phyloP scores from a whole-genome alignment of 768 basidiomycete species.

The Trametes villosa region DNA sequence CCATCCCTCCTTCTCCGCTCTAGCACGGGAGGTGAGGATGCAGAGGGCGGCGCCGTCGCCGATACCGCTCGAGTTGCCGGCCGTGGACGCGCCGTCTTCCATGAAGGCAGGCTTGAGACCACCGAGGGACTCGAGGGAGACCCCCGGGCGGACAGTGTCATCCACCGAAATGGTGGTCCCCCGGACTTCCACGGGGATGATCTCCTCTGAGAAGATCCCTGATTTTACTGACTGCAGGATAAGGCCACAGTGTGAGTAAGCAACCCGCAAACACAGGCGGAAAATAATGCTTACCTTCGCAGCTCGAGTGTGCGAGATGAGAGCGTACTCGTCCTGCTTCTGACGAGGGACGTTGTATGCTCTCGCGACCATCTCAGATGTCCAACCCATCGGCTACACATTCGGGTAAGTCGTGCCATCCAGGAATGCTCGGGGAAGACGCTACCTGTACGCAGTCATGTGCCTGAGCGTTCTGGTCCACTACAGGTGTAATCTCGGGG shows the following conservation, averaged over 20 bases:
- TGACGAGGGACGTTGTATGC: constrained; percentile 76
- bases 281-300: constrained; percentile 48
- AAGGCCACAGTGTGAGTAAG: not conserved
- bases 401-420: not conserved
- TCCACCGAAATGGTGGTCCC: constrained; percentile 72
- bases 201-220: constrained; percentile 85
- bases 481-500: constrained; percentile 62
- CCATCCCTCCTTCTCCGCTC: constrained; percentile 78
- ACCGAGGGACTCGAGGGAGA: constrained; percentile 75
- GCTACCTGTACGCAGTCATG: constrained; percentile 76
- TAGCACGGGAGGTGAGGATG: constrained; percentile 78
- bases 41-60: constrained; percentile 93
- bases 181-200: constrained; percentile 80
- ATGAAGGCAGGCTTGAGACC: constrained; percentile 88
- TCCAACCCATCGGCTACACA: constrained; percentile 92
- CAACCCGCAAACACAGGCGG: not conserved
- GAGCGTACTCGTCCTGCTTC: constrained; percentile 89
- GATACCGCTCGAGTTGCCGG: constrained; percentile 85
- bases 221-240: constrained; percentile 49
- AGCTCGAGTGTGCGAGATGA: constrained; percentile 85
- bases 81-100: constrained; percentile 74
- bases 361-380: constrained; percentile 88
- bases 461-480: constrained; percentile 64
- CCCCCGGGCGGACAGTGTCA: constrained; percentile 87
- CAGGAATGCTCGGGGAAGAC: not conserved